phyloP scores from a whole-genome alignment of 768 basidiomycete genomes.

The Pleurotus citrinopileatus region DNA sequence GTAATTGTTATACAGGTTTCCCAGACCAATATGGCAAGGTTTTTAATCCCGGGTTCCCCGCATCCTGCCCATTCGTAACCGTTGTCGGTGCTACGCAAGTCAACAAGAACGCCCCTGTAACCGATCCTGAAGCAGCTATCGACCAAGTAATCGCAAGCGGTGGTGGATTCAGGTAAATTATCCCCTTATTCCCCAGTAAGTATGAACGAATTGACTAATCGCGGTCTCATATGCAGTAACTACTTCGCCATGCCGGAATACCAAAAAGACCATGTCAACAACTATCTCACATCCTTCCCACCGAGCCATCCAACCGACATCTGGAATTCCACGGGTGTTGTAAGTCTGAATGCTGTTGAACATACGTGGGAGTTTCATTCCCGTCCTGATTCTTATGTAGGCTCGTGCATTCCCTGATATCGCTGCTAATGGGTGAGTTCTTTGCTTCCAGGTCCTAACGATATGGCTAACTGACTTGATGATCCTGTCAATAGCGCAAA shows the following conservation, averaged over 20 bases:
- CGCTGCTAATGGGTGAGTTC: constrained; percentile 36
- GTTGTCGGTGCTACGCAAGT: constrained; percentile 43
- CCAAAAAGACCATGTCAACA: constrained; percentile 33
- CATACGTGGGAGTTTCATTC: constrained; percentile 17
- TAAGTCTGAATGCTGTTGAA: constrained; percentile 14
- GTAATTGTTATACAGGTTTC: no score
- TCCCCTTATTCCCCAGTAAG: background rate
- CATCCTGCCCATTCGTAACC: constrained; percentile 29
- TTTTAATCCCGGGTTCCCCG: constrained; percentile 36
- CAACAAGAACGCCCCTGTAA: constrained; percentile 24
- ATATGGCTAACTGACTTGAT: background rate
- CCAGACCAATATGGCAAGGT: constrained; percentile 15
- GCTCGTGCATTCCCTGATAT: constrained; percentile 50
- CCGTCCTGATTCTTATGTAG: constrained; percentile 17
- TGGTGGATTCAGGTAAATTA: constrained; percentile 27
- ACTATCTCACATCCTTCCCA: constrained; percentile 31
- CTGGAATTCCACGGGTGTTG: constrained; percentile 32
- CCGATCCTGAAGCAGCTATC: constrained; percentile 33
- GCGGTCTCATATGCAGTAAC: constrained; percentile 25
- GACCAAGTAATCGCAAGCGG: constrained; percentile 33
- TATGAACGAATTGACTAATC: background rate
- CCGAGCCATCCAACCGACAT: constrained; percentile 16
- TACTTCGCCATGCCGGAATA: constrained; percentile 36
- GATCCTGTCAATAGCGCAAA: constrained; percentile 26
- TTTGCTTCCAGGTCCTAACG: background rate